Percentiles rank a stretch among this genome's conserved stretches.
Conservation (phyloP, 768 basidiomycete species). For the Clavulina sp. region DNA sequence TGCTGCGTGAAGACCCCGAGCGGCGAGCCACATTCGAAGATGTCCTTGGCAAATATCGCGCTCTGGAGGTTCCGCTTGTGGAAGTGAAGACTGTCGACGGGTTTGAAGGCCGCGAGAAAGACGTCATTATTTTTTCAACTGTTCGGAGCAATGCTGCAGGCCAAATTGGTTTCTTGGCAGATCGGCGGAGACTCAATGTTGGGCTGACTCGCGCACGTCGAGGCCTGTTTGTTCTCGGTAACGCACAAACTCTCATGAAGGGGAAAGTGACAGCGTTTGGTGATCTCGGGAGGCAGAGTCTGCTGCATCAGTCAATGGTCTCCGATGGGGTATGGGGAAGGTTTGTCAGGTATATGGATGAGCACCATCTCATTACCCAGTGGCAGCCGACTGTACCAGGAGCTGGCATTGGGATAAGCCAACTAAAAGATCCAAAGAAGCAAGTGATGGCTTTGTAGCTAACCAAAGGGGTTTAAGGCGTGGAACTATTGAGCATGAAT, state of each 20-base stretch:
- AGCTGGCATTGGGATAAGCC: too few relatives aligned
- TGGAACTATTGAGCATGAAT: too few relatives aligned
- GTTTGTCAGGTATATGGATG: too few relatives aligned
- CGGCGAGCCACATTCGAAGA: slow-evolving; percentile 36
- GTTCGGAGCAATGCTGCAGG: slow-evolving; percentile 67
- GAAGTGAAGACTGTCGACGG: slow-evolving; percentile 91
- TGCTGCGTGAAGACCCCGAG: slow-evolving; percentile 39
- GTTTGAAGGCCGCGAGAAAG: slow-evolving; percentile 87
- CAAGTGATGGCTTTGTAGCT: too few relatives aligned
- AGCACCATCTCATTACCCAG: too few relatives aligned
- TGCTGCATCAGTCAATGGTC: too few relatives aligned
- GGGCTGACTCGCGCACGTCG: slow-evolving; percentile 78
- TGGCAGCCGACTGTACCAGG: too few relatives aligned
- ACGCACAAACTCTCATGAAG: slow-evolving; percentile 40
- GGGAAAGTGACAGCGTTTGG: too few relatives aligned
- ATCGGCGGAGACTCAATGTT: slow-evolving; percentile 73
- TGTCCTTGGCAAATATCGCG: slow-evolving; percentile 48
- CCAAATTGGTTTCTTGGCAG: slow-evolving; percentile 76
- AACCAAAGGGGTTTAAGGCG: too few relatives aligned
- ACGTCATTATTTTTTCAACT: slow-evolving; percentile 81
- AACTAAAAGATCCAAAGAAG: too few relatives aligned
- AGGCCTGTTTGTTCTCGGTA: slow-evolving; percentile 70
- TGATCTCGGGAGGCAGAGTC: too few relatives aligned
- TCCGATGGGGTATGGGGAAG: too few relatives aligned
- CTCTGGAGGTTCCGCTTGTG: slow-evolving; percentile 43